Base-by-base conservation (phyloP, 2,329 filamentous ascomycete genomes). In the Colletotrichum salicis region DNA sequence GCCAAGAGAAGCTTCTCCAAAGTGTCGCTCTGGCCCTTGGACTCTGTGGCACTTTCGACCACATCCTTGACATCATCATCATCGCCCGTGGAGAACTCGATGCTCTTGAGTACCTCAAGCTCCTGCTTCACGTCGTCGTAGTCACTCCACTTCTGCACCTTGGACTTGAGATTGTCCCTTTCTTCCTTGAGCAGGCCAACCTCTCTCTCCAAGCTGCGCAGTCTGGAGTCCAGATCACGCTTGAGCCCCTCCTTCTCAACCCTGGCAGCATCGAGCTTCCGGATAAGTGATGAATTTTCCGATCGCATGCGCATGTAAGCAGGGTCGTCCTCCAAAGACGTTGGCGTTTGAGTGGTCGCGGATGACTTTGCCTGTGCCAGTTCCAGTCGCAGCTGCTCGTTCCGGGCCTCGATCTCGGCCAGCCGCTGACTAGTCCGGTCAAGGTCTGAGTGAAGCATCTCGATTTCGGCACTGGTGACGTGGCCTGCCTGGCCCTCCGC, bases 101-200 rank as follows among this genome's bases (percentile, higher is more conserved):
- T 98, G 76, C 96, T 97, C 89, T 97, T 97, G 72, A 99, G 89
- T 73, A 98, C 95, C 78, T 98, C 96, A 3, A 99, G 87, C 82
- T 99, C 97, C 75, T 97, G 94, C 83, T 96, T 98, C 59, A 99
- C 90, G 71, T 98, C 96, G 41, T 98, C 95, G 80, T 99, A 99
- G 80, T 99, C 96, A 75, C 90, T 90, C 91, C 94, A 97, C 79
- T 93, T 97, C 74, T 94, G 91, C 4, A 98, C 89, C 83, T 96
- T 97, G 48, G 87, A 85, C 78, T 92, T 94, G 67, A 98, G 85
- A 31, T 88, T 86, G 72, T 98, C 95, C 74, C 94, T 92, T 79
- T 98, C 96, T 37, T 93, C 90, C 77, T 92, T 92, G 22, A 97
- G 84, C 70, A 93, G 89, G 10, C 88, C 87, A 67, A 92, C 89